Percentiles rank a stretch among this genome's conserved stretches.
Conservation (phyloP, 2,329 filamentous ascomycete species). For the Thelonectria discophora region DNA sequence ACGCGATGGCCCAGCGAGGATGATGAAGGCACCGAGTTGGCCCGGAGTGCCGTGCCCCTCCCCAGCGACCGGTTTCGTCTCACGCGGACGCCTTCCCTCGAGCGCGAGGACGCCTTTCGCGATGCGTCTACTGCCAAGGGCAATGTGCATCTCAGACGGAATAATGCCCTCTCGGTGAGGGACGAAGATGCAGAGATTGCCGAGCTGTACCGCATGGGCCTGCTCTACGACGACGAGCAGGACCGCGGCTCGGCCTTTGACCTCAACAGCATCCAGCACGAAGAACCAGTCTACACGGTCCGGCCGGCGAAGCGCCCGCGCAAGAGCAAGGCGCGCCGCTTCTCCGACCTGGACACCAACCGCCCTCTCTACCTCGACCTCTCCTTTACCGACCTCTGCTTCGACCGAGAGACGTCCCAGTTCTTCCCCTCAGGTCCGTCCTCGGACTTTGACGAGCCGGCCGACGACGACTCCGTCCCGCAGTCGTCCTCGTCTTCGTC, state of each 20-base stretch:
- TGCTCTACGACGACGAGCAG: conserved; percentile 56
- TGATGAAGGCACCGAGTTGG: conserved; percentile 49
- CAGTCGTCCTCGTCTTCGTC: conserved; percentile 3
- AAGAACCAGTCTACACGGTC: conserved; percentile 51
- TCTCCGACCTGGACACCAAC: conserved; percentile 37
- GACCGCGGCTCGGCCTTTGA: conserved; percentile 47
- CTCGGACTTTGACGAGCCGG: conserved; percentile 23
- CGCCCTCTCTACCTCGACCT: conserved; percentile 50
- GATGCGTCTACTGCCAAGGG: conserved; percentile 51
- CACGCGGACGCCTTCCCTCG: conserved; percentile 52
- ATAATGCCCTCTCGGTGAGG: conserved; percentile 22
- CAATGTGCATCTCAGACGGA: conserved; percentile 40
- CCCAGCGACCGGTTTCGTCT: conserved; percentile 49
- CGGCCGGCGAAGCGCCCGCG: conserved; percentile 47
- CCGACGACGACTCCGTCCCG: conserved; percentile 30
- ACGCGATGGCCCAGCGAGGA: conserved; percentile 34
- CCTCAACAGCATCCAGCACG: conserved; percentile 51
- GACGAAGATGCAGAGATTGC: conserved; percentile 49
- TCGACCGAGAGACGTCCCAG: conserved; percentile 51
- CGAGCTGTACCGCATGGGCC: conserved; percentile 55
- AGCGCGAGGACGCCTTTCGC: conserved; percentile 58
- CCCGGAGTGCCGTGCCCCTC: conserved; percentile 47
- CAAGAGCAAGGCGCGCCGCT: conserved; percentile 37
- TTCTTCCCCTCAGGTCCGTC: conserved; percentile 44
- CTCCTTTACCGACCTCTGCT: conserved; percentile 54